Base-by-base conservation (phyloP, 305 asterid species). In the Coffea humblotiana region DNA sequence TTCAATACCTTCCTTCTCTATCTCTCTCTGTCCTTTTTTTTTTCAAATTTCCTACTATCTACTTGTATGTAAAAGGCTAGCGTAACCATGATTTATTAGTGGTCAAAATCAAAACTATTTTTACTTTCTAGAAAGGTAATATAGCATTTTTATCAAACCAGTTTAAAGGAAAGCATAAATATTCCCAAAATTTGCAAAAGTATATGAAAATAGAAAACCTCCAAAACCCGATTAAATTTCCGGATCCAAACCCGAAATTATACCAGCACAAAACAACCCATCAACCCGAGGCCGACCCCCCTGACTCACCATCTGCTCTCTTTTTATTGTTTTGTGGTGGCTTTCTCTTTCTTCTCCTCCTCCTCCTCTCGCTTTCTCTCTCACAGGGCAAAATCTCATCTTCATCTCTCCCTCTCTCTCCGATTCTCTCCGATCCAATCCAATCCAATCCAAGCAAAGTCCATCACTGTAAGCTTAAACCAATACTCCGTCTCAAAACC, bases 341-440 rank as follows among this genome's bases (percentile, higher is more conserved):
- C 70, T 40, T 71, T 77, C 80, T 80, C 84, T 47, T 51, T 65
- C 77, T 77, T 60, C 67, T 29, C 75, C 47, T 40, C 6, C 47
- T 40, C 6, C 43, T 40, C 43, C 43, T 40, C 43, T 40, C 43
- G 43, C 43, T 40, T 40, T 40, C 43, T 40, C 43, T 84, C 88
- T 81, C 90, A 37, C n/a, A 76, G 61, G 48, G 78, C 83, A 78
- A 79, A 84, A 81, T 78, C 85, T 87, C 91, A 87, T 89, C 90
- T 83, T 77, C 78, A 71, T 80, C 83, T 45, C 68, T 64, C 18
- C 52, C 15, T 56, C 49, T 76, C 80, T 73, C 79, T 84, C 80
- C 87, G 86, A 85, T 76, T 87, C 88, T 83, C 87, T 88, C 89
- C 86, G 76, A 77, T 77, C 80, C 83, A 70, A 37, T 37, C 43